phyloP scores from a whole-genome alignment of 768 basidiomycete species.

The Phlebiopsis flavidoalba region DNA sequence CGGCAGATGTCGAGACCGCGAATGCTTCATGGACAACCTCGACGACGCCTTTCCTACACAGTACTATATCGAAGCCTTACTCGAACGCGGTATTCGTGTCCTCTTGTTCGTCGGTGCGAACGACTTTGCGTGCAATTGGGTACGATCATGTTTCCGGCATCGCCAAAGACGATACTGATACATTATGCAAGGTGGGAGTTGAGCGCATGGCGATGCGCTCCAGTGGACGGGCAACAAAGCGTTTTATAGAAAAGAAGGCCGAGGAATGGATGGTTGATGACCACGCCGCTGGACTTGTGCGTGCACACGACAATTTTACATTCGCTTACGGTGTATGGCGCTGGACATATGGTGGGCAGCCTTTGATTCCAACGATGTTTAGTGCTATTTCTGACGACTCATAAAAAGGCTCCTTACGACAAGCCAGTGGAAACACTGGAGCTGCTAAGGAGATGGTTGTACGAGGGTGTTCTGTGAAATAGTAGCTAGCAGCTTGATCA shows the following conservation, averaged over 20 bases:
- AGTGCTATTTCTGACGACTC: not conserved
- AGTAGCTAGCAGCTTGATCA: too few species aligned
- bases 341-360: slow-evolving; percentile 63
- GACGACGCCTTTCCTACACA: slow-evolving; percentile 34
- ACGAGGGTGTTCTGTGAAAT: slow-evolving; percentile 17
- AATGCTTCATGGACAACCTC: slow-evolving; percentile 42
- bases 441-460: slow-evolving; percentile 46
- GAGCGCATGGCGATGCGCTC: slow-evolving; percentile 52
- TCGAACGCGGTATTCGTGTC: slow-evolving; percentile 49
- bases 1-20: slow-evolving; percentile 36
- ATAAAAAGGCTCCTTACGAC: slow-evolving; percentile 52
- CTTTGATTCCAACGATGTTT: not conserved
- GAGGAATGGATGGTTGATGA: slow-evolving; percentile 54
- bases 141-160: slow-evolving; percentile 17
- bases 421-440: slow-evolving; percentile 51
- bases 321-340: slow-evolving; percentile 56
- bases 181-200: slow-evolving; percentile 41
- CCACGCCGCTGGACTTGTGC: slow-evolving; percentile 46
- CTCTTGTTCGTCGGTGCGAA: slow-evolving; percentile 52
- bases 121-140: slow-evolving; percentile 57
- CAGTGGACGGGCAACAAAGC: slow-evolving; percentile 54
- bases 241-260: slow-evolving; percentile 37
- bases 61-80: slow-evolving; percentile 43
- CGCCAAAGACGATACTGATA: not conserved
- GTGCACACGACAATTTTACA: slow-evolving; percentile 50